These are phyloP conservation scores for Amanita brunnescens DNA, from an alignment of 768 basidiomycete genomes.

Conservation along the genomic window DNA sequence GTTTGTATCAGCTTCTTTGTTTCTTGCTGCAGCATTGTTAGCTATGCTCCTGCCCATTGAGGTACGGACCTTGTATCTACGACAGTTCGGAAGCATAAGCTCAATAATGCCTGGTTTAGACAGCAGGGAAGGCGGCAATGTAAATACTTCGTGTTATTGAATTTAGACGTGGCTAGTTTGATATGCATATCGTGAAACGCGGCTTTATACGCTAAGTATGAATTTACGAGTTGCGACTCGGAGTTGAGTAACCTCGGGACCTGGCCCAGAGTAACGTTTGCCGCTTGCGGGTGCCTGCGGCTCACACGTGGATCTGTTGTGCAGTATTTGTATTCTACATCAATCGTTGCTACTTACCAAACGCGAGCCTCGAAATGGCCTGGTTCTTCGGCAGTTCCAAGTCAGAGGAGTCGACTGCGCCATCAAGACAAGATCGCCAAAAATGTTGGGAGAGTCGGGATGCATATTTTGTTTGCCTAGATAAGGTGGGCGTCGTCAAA, in stretches of 20 bases:
- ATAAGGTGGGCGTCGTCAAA: slow-evolving; percentile 55
- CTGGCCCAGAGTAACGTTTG: too few species aligned
- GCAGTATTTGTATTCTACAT: too few species aligned
- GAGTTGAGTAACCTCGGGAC: too few species aligned
- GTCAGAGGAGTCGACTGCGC: slow-evolving; percentile 19
- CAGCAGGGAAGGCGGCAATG: slow-evolving; percentile 1
- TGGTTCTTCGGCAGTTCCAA: slow-evolving; percentile 29
- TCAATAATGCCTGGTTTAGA: neutral
- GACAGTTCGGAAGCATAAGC: too few species aligned
- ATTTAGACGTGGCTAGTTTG: too few species aligned
- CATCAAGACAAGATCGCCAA: slow-evolving; percentile 57
- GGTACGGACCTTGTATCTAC: slow-evolving; percentile 17
- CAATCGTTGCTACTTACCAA: too few species aligned
- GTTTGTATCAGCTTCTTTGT: slow-evolving; percentile 38
- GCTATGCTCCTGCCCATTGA: slow-evolving; percentile 40
- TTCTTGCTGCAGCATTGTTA: slow-evolving; percentile 31
- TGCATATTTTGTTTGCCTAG: slow-evolving; percentile 79
- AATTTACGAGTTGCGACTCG: too few species aligned
- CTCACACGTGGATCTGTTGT: too few species aligned
- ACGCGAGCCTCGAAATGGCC: slow-evolving; percentile 22
- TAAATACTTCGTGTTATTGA: neutral
- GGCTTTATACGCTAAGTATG: too few species aligned
- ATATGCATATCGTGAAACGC: too few species aligned
- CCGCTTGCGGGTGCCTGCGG: too few species aligned
- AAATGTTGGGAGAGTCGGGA: slow-evolving; percentile 85